Evolutionary conservation across 148 eudicot genomes (phyloP).

Genomic region (Diospyros kaki): DNA sequence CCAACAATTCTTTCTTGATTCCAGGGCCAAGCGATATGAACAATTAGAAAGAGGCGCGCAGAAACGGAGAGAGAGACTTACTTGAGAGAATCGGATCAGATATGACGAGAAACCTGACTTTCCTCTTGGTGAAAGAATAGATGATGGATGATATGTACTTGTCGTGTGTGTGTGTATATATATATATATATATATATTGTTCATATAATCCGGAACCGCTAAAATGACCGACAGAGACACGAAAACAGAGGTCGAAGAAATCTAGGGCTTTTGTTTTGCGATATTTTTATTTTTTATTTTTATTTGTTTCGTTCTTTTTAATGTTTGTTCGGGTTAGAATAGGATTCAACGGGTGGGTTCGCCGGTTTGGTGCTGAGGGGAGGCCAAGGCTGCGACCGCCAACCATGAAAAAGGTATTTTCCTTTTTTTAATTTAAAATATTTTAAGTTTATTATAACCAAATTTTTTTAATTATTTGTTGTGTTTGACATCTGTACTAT

Average conservation of each 20-base stretch:
- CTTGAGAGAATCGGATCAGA: constrained; percentile 11
- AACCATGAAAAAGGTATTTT: no score
- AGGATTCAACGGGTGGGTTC: no score
- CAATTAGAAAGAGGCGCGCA: background rate
- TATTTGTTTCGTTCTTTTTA: no score
- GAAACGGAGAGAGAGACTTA: background rate
- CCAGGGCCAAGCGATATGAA: background rate
- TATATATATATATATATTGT: background rate
- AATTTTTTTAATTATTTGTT: no score
- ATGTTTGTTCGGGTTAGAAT: no score
- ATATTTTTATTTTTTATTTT: no score
- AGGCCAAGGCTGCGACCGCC: no score
- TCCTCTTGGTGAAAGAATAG: background rate
- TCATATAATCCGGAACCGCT: background rate
- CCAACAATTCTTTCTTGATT: constrained; percentile 1
- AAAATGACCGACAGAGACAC: constrained; percentile 3
- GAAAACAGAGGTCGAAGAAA: background rate
- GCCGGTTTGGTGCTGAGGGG: no score
- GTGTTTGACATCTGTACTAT: no score
- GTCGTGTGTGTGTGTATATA: background rate
- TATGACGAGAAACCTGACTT: background rate
- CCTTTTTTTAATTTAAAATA: no score
- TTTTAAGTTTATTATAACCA: no score
- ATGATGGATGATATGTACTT: no score
- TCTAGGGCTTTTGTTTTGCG: background rate